These are phyloP conservation scores for Salix suchowensis DNA, from an alignment of 345 rosid genomes.

Conservation along the genomic window DNA sequence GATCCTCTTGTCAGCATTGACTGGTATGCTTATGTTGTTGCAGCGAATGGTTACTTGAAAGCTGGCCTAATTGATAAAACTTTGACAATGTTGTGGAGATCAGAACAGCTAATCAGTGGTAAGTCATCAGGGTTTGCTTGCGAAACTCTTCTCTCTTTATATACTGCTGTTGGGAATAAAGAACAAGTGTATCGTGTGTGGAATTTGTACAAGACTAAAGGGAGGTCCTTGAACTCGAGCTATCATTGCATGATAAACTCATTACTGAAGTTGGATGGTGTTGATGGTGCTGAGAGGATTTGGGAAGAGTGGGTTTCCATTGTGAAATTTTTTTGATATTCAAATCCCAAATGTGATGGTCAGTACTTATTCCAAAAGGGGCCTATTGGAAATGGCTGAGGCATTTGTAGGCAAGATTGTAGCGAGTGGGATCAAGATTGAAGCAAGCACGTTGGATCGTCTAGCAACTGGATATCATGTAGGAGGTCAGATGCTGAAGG, in stretches of 20 bases:
- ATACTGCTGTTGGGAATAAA: conserved; percentile 42
- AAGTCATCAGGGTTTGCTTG: conserved; percentile 25
- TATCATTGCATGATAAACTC: no score
- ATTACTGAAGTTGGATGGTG: no score
- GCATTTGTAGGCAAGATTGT: conserved; percentile 21
- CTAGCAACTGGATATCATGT: conserved; percentile 38
- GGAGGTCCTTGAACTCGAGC: no score
- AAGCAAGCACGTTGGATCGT: conserved; percentile 35
- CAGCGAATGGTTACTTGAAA: conserved; percentile 47
- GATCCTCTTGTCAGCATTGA: conserved; percentile 32
- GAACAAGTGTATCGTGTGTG: conserved; percentile 53
- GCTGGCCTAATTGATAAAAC: conserved; percentile 43
- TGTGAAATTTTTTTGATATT: conserved; percentile 27
- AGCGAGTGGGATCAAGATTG: conserved; percentile 25
- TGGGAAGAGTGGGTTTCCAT: conserved; percentile 50
- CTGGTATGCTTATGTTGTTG: conserved; percentile 43
- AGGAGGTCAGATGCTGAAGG: conserved; percentile 35
- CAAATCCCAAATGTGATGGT: conserved; percentile 45
- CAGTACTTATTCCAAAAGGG: conserved; percentile 41
- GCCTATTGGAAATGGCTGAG: conserved; percentile 55
- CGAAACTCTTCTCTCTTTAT: conserved; percentile 41
- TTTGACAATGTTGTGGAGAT: conserved; percentile 37
- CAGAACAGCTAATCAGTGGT: conserved; percentile 29
- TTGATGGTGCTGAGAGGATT: conserved; percentile 45
- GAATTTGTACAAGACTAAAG: conserved; percentile 40